These are phyloP conservation scores for Pogostemon cablin DNA, from an alignment of 257 asterid genomes.

Conservation along the genomic window DNA sequence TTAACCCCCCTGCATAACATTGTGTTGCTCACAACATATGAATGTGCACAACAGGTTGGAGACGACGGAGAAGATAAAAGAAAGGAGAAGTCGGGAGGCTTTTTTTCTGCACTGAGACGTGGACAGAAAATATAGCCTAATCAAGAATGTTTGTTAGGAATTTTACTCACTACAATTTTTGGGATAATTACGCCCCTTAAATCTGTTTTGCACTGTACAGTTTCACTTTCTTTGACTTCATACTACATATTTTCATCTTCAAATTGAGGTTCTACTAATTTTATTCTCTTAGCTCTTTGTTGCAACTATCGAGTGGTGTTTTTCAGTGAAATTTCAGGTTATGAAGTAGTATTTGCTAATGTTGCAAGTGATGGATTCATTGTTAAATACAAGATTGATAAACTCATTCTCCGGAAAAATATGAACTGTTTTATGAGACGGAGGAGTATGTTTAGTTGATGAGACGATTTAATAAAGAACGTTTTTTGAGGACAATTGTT, in stretches of 20 bases:
- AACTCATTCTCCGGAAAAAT: no score
- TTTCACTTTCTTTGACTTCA: constrained; percentile 30
- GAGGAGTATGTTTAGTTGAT: no score
- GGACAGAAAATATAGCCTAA: constrained; percentile 42
- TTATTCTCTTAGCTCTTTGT: constrained; percentile 19
- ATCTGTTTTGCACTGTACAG: constrained; percentile 45
- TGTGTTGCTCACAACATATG: background rate
- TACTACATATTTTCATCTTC: constrained; percentile 26
- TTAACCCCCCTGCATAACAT: background rate
- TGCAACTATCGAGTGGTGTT: background rate
- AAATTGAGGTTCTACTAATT: constrained; percentile 28
- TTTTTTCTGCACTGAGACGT: constrained; percentile 77
- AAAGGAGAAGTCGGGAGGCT: constrained; percentile 85
- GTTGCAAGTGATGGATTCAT: no score
- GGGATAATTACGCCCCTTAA: constrained; percentile 36
- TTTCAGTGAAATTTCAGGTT: background rate
- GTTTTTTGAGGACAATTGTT: no score
- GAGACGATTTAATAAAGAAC: no score
- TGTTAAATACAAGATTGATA: no score
- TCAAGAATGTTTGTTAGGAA: constrained; percentile 24
- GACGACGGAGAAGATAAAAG: constrained; percentile 70
- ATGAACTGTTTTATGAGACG: no score
- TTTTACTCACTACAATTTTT: constrained; percentile 30
- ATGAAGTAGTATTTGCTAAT: background rate
- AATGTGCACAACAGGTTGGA: constrained; percentile 61